Evolutionary conservation across 2,329 filamentous ascomycete species (phyloP), one percentile per base, ranked within the genome.

Genomic region (Botrytis cinerea): DNA sequence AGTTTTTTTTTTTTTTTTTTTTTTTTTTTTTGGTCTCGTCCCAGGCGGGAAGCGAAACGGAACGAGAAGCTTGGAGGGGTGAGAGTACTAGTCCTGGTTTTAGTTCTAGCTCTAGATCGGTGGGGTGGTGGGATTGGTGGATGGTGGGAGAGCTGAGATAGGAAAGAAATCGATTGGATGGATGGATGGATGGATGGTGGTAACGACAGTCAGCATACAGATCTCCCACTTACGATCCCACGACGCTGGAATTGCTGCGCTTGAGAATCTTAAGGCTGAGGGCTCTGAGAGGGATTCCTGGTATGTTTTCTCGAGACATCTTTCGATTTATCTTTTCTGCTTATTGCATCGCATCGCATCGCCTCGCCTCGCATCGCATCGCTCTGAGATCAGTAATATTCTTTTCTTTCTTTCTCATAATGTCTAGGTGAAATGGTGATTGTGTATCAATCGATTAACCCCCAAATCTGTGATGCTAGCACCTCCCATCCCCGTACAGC

Each of bases 211-310:
- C 73, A 85, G 74, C 76, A 57, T 3, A 81, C 14, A 68, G 85
- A 76, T 85, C 86, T 20, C 84, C 85, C 0, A 83, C 85, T 70
- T 90, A 89, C 75, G 88, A 90, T 76, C 81, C 88, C 67, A 88
- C 88, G 74, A 81, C 82, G 9, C 82, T 90, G 73, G 87, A 90
- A 76, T 80, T 80, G 18, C 80, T 87, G 28, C 84, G 85, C 1
- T 77, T 82, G 18, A 84, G 85, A 35, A 85, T 90, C 38, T 80
- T 89, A 73, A 82, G 85, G 64, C 80, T 91, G 32, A 84, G 89
- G 70, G 83, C 86, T 70, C 83, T 84, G n/a, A 85, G 86, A 75
- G 83, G 85, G 40, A 87, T 90, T 71, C 83, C 78, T 78, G 78
- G 80, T 81, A 80, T 76, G 79, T 74, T 54, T 38, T 9, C 38